Percentiles rank a stretch among this genome's conserved stretches.
Evolutionary conservation across 768 basidiomycete genomes (phyloP).

Genomic region (Pilatotrama ljubarskyi): DNA sequence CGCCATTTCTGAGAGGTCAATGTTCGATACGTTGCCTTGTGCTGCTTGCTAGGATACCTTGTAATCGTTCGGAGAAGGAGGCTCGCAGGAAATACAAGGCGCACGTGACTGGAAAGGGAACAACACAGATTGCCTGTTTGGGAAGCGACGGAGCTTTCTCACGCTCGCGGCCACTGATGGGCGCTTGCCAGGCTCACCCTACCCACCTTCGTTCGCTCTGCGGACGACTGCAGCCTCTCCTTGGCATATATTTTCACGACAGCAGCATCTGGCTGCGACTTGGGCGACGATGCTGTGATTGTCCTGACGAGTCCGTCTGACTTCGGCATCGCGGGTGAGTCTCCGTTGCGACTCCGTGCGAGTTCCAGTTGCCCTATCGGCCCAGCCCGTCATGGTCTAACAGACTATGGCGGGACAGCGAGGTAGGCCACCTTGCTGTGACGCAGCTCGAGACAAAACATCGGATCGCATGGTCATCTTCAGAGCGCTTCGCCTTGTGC

Average conservation of each 20-base stretch:
- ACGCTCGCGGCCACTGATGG: background rate
- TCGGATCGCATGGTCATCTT: background rate
- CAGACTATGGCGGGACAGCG: background rate
- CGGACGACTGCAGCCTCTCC: no score
- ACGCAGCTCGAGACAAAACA: background rate
- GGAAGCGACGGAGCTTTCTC: background rate
- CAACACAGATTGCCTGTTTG: background rate
- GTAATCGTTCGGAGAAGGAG: background rate
- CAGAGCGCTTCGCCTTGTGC: background rate
- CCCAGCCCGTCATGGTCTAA: background rate
- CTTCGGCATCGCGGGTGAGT: no score
- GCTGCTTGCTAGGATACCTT: background rate
- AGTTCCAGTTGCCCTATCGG: background rate
- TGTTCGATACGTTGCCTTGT: no score
- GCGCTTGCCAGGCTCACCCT: no score
- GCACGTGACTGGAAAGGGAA: background rate
- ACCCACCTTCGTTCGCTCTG: no score
- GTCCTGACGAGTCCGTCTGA: no score
- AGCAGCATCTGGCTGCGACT: no score
- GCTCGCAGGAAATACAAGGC: background rate
- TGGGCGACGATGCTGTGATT: no score
- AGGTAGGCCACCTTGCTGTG: background rate
- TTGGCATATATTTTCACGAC: no score
- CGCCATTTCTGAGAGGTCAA: background rate
- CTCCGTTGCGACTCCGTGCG: no score